Conservation (phyloP, 2,329 filamentous ascomycete genomes). For the Penicillium olsonii region DNA sequence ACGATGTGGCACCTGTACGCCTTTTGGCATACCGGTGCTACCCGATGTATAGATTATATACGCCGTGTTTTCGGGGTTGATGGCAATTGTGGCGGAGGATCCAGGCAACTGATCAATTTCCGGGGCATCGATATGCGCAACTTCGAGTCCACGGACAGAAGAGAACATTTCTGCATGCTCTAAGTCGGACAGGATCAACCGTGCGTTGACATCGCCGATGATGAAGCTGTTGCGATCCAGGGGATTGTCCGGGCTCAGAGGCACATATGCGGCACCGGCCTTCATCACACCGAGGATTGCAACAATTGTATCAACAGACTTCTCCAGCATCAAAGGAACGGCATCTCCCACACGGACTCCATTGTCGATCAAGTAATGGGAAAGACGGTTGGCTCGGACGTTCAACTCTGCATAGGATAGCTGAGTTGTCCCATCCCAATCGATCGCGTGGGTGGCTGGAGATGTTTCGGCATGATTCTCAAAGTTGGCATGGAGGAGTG, state of each 20-base stretch:
- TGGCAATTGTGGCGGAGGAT: neutral
- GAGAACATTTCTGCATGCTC: constrained; percentile 1
- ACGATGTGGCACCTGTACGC: constrained; percentile 13
- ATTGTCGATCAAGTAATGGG: constrained; percentile 1
- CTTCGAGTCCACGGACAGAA: neutral
- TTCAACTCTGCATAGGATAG: constrained; percentile 4
- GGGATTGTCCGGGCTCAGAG: constrained; percentile 15
- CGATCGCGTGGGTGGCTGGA: constrained; percentile 1
- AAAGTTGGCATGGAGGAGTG: constrained; percentile 1
- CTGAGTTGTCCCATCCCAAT: neutral
- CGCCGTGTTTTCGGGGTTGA: constrained; percentile 7
- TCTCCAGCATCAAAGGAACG: constrained; percentile 11
- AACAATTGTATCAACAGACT: constrained; percentile 10
- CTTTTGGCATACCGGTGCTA: constrained; percentile 18
- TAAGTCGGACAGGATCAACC: constrained; percentile 2
- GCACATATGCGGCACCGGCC: constrained; percentile 14
- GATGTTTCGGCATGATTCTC: neutral
- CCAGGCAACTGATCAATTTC: neutral
- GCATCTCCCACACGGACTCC: constrained; percentile 5
- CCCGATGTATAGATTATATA: constrained; percentile 55
- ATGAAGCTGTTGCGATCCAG: constrained; percentile 14
- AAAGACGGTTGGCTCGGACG: constrained; percentile 3
- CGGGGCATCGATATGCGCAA: constrained; percentile 1
- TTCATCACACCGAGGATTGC: constrained; percentile 15
- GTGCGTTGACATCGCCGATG: constrained; percentile 8